phyloP scores from a whole-genome alignment of 768 basidiomycete species.

The Leccinum aurantiacum region DNA sequence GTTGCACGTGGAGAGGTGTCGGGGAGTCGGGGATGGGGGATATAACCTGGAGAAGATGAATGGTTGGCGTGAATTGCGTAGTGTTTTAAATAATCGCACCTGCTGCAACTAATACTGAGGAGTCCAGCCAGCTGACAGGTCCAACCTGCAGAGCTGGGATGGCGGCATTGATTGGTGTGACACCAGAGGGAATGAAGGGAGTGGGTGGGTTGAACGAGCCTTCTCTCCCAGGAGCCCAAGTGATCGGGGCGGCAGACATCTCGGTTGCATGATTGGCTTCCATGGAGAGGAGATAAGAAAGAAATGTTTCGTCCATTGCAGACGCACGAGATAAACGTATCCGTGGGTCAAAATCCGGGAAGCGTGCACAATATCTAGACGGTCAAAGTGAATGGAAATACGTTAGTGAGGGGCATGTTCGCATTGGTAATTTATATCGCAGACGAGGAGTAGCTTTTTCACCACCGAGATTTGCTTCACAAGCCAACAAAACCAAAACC shows the following conservation, averaged over 20 bases:
- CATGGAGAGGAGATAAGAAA: not conserved
- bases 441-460: not conserved
- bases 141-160: not conserved
- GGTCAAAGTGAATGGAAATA: not conserved
- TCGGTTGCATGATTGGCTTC: not conserved
- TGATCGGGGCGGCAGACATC: not conserved
- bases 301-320: conserved; percentile 1
- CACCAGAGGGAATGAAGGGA: not conserved
- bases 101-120: not conserved
- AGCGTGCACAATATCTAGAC: not conserved
- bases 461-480: not conserved
- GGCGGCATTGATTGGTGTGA: not conserved
- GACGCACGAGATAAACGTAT: not conserved
- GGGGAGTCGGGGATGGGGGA: not conserved
- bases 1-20: not conserved
- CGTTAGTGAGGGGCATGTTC: not conserved
- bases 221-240: not conserved
- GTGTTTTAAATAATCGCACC: not conserved
- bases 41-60: conserved; percentile 1
- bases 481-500: not conserved
- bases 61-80: not conserved
- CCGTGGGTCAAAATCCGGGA: not conserved
- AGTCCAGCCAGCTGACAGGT: conserved; percentile 1
- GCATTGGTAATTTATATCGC: conserved; percentile 1
- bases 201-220: not conserved